Base-by-base conservation (phyloP, 441 rosid genomes). In the Corymbia calophylla region DNA sequence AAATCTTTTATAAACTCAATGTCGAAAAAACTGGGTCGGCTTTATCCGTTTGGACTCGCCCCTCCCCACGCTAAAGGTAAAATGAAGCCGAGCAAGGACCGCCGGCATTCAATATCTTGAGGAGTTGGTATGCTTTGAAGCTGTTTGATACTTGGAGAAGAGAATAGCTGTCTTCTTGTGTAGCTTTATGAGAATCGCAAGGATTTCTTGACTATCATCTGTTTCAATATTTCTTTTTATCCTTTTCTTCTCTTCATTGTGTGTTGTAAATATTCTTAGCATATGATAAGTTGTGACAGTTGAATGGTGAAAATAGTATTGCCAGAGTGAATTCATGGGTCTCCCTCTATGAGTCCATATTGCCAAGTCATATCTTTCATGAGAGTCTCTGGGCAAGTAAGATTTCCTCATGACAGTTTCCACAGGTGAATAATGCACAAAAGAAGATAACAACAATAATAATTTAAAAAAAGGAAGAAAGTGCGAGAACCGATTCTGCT, bases 91-190 rank as follows among this genome's bases (percentile, higher is more conserved):
- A 91, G 91, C 70, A 98, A 98, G 93, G 94, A 95, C 93, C 91
- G 99, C 49, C 91, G 99, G 90, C 99, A 98, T 92, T 98, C 99
- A 60, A 94, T 97, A 91, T 97, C 99, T 86, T 98, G 94, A 97
- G 90, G 82, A 89, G 66, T 48, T 56, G 56, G 54, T 62, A 56
- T 92, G 88, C 80, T 56, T 86, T 55, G 49, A 31, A 21, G 81
- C 60, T 6, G 44, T 23, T 56, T 68, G 64, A 64, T 88, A 27
- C 51, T 56, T 89, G 51, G 86, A 77, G 86, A 55, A 89, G 87
- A 31, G 62, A 54, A 54, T 16, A 47, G 70, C 84, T 88, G 60
- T 39, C 87, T 56, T 81, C 53, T 66, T 82, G 73, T 80, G 49
- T 89, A 90, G 88, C 64, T 31, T 87, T 80, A 13, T 32, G 89